Evolutionary conservation across 495 filamentous ascomycete species (phyloP), one percentile per base, ranked within the genome.

Genomic region (Amphirosellinia nigrospora): DNA sequence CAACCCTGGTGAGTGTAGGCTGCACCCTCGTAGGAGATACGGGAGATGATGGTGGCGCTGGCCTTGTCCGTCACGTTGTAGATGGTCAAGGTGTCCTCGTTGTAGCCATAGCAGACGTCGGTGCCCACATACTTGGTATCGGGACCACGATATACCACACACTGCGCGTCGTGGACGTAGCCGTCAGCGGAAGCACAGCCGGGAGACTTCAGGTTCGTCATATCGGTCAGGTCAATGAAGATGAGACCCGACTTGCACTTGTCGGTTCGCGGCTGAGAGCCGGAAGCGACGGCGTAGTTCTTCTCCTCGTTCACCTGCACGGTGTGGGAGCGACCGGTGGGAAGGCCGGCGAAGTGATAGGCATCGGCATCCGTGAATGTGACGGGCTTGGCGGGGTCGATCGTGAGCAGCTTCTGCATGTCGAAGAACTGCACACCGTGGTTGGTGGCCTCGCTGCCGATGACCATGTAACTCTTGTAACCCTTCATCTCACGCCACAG

Each of bases 91-190:
- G 79, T 81, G 69, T 83, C 80, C 74, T 84, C 82, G 78, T 89
- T 89, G 77, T 86, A 90, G 41, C 82, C 83, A 74, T 86, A 89
- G 80, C 88, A 89, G 76, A 89, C 84, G 71, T 89, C 86, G n/a
- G 77, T 78, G 39, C 85, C 86, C 3, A 74, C 58, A 76, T 86
- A 89, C 70, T 81, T 80, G 62, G 76, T 78, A 73, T 86, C 82
- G 16, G 88, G 88, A 5, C 87, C 88, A 34, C 80, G 81, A 80
- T 89, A 90, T 64, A 85, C 74, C 26, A 90, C 73, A 70, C 88
- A 89, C 71, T 89, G 87, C 0, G 88, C 86, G 71, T 89, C 87
- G 71, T 89, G 87, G 28, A 88, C 86, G 72, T 89, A 89, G 68
- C 87, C 87, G 75, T 88, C 87, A 21, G 78, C 74, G 16, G 80